Conservation (phyloP, 371 early-diverging fungal genomes). For the Rhizopus stolonifer region DNA sequence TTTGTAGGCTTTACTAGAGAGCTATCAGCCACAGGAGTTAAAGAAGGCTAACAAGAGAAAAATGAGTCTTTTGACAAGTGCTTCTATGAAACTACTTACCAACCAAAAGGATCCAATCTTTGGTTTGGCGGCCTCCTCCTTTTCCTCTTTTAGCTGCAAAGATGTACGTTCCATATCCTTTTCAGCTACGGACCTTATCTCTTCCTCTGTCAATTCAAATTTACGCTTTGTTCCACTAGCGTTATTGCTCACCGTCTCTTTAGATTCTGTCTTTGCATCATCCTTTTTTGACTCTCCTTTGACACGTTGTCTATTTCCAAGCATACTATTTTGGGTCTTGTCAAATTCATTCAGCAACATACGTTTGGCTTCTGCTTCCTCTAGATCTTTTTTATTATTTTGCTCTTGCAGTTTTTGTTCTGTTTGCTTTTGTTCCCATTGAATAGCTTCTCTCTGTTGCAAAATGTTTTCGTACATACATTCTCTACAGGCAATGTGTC, state of each 20-base stretch:
- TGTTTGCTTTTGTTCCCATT: slow-evolving; percentile 49
- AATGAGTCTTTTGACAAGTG: slow-evolving; percentile 8
- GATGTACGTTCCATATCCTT: slow-evolving; percentile 46
- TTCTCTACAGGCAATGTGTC: slow-evolving; percentile 87
- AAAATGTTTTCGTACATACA: slow-evolving; percentile 88
- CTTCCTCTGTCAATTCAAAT: slow-evolving; percentile 40
- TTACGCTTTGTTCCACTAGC: slow-evolving; percentile 39
- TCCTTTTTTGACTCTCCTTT: slow-evolving; percentile 5
- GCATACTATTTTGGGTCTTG: slow-evolving; percentile 63
- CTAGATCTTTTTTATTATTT: slow-evolving; percentile 46
- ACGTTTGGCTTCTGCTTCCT: slow-evolving; percentile 49
- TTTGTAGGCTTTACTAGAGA: slow-evolving; percentile 50
- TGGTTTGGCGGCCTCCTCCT: slow-evolving; percentile 55
- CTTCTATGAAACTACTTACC: slow-evolving; percentile 50
- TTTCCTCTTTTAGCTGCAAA: slow-evolving; percentile 51
- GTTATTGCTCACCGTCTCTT: background rate
- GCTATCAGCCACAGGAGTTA: slow-evolving; percentile 73
- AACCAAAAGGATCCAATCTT: slow-evolving; percentile 80
- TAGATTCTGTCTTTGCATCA: background rate
- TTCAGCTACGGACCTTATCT: slow-evolving; percentile 30
- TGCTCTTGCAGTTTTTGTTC: slow-evolving; percentile 74
- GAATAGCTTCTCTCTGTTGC: slow-evolving; percentile 82
- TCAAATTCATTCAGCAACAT: slow-evolving; percentile 62
- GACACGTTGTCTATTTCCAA: slow-evolving; percentile 26
- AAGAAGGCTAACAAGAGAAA: slow-evolving; percentile 56